These are phyloP conservation scores for Porcisia hertigi DNA, from an alignment of 208 protist genomes.

Conservation along the genomic window DNA sequence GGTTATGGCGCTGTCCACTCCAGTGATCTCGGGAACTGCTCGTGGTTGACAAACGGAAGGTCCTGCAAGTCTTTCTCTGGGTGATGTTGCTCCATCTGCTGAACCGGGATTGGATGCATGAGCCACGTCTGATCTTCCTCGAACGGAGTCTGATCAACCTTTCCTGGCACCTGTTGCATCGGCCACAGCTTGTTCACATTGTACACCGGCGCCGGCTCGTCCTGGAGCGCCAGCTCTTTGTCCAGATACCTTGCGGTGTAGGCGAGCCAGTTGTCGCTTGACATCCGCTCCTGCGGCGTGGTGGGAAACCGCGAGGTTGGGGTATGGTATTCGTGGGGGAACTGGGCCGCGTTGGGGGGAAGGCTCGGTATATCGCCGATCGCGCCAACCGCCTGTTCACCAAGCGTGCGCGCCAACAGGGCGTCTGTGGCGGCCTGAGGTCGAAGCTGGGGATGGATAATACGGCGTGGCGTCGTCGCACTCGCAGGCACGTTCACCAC, in stretches of 20 bases:
- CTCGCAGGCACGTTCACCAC: conserved; percentile 50
- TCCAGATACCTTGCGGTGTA: conserved; percentile 89
- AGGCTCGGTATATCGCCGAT: conserved; percentile 49
- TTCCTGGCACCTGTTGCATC: conserved; percentile 87
- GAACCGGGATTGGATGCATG: conserved; percentile 82
- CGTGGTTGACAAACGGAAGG: conserved; percentile 87
- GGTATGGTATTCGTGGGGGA: conserved; percentile 89
- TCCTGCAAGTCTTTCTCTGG: conserved; percentile 89
- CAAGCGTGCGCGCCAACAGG: conserved; percentile 56
- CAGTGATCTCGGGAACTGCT: conserved; percentile 87
- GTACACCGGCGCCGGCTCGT: conserved; percentile 70
- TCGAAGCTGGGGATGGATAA: conserved; percentile 74
- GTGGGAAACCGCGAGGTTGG: conserved; percentile 71
- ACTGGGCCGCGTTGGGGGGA: conserved; percentile 70
- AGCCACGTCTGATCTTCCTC: conserved; percentile 92
- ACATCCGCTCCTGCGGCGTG: conserved; percentile 47
- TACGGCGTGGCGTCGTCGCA: conserved; percentile 49
- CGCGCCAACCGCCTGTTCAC: conserved; percentile 43
- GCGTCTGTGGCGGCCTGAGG: conserved; percentile 63
- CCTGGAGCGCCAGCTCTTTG: conserved; percentile 60
- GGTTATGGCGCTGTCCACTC: conserved; percentile 84
- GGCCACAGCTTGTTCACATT: conserved; percentile 89
- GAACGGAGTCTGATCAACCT: conserved; percentile 86
- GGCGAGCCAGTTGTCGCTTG: conserved; percentile 71
- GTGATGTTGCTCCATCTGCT: conserved; percentile 82